Percentiles rank a stretch among this genome's conserved stretches.
These are phyloP conservation scores for Coprinopsis strossmayeri DNA, from an alignment of 768 basidiomycete genomes.

Conservation along the genomic window DNA sequence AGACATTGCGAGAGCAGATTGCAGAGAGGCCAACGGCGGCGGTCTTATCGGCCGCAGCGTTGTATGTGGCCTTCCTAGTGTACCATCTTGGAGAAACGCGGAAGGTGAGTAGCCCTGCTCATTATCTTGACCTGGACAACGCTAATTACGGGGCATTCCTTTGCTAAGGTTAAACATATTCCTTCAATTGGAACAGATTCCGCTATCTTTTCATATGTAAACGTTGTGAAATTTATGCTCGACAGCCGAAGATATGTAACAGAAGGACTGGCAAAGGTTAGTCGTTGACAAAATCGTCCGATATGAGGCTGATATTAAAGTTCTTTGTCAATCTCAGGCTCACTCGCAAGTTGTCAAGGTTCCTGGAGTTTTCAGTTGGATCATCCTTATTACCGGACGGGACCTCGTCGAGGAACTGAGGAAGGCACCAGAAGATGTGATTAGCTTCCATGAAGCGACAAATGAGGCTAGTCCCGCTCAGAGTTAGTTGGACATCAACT, in stretches of 20 bases:
- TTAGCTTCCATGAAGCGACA: conserved; percentile 21
- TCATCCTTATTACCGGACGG: conserved; percentile 23
- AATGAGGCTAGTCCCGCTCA: conserved; percentile 21
- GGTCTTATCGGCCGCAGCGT: neutral
- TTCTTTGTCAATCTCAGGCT: neutral
- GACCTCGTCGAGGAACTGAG: conserved; percentile 24
- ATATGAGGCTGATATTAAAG: too few species aligned
- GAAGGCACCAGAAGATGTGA: conserved; percentile 24
- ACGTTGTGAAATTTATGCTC: neutral
- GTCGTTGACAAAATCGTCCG: too few species aligned
- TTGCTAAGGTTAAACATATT: neutral
- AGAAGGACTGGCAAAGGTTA: neutral
- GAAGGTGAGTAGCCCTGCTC: neutral
- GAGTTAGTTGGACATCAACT: too few species aligned
- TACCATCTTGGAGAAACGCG: neutral
- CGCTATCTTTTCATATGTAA: neutral
- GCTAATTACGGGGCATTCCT: too few species aligned
- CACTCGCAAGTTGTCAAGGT: conserved; percentile 15
- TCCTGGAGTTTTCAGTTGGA: conserved; percentile 21
- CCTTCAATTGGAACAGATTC: neutral
- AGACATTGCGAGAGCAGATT: neutral
- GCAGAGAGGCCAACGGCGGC: neutral
- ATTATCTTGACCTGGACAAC: too few species aligned
- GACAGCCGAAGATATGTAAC: neutral
- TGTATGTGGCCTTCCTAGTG: neutral